Base-by-base conservation (phyloP, 2,329 filamentous ascomycete species). In the Sarocladium brachiariae region DNA sequence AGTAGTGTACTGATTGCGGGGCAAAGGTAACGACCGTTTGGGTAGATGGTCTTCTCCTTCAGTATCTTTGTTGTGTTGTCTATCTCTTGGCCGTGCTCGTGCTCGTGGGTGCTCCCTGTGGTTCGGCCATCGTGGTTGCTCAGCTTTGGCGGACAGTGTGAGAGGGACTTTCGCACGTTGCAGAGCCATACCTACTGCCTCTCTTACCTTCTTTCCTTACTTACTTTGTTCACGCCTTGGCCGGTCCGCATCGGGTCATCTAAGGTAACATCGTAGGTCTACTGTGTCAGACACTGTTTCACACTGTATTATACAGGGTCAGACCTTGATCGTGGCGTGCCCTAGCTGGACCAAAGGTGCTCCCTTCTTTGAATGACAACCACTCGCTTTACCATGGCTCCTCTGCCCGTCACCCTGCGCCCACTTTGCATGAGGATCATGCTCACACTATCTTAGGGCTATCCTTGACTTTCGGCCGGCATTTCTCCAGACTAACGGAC, bases 281-380 rank as follows among this genome's bases (percentile, higher is more conserved):
- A 43, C 37, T 24, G 39, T 43, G 39, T 43, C 16, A 43, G 39
- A 43, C 39, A 43, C 39, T 43, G 39, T 43, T 27, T 43, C 39
- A 43, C 39, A 43, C 39, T 43, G 39, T 43, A 43, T 14, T 5
- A 3, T 43, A 27, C 39, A 24, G n/a, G 39, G 21, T 43, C 39
- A 43, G 39, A 43, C 39, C 39, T 43, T 43, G 39, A 43, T 23
- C 39, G 39, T 43, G 39, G 39, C 39, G 39, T 23, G 4, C n/a
- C 39, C 39, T 19, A 43, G 39, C 39, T 43, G 39, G 39, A n/a
- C 39, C 23, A 25, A 19, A 27, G 21, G 13, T 16, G 13, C 19
- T 43, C 39, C 39, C 39, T 43, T 43, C 8, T 4, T 43, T 43
- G 21, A 43, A 25, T 25, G 23, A 43, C 39, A 43, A 43, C 39